Conservation (phyloP, 129 eudicot genomes). For the Flaveria bidentis region DNA sequence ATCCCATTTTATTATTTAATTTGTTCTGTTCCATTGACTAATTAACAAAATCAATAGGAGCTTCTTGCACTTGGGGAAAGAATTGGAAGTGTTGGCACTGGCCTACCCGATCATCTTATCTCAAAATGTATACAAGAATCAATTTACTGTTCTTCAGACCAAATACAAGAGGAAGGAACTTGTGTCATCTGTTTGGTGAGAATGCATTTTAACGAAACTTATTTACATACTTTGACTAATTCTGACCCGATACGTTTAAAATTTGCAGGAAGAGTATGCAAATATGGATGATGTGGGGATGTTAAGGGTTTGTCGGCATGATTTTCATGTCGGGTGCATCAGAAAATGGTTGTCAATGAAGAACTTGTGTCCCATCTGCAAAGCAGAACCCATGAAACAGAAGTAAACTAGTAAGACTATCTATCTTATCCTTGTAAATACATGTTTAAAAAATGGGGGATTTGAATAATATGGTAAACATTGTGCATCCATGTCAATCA, state of each 20-base stretch:
- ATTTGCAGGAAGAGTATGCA: constrained; percentile 71
- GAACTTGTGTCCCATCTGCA: constrained; percentile 78
- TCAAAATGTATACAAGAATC: constrained; percentile 61
- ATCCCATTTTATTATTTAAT: constrained; percentile 7
- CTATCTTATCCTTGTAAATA: constrained; percentile 28
- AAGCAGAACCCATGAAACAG: constrained; percentile 52
- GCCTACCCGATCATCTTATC: constrained; percentile 58
- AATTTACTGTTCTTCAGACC: constrained; percentile 65
- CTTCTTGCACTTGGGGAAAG: constrained; percentile 81
- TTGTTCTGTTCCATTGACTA: constrained; percentile 8
- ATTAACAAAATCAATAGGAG: constrained; percentile 42
- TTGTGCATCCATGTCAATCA: constrained; percentile 37
- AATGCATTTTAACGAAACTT: neutral
- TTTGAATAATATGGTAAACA: constrained; percentile 35
- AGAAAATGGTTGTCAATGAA: constrained; percentile 70
- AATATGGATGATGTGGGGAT: constrained; percentile 71
- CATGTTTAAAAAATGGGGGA: constrained; percentile 25
- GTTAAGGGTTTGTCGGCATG: constrained; percentile 64
- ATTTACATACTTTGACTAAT: neutral
- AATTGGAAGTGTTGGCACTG: constrained; percentile 73
- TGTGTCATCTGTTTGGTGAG: constrained; percentile 87
- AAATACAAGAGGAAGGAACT: constrained; percentile 57
- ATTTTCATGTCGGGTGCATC: constrained; percentile 69
- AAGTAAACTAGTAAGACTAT: constrained; percentile 29
- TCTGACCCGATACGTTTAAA: neutral